Base-by-base conservation (phyloP, 495 filamentous ascomycete species). In the Neurospora sp. region DNA sequence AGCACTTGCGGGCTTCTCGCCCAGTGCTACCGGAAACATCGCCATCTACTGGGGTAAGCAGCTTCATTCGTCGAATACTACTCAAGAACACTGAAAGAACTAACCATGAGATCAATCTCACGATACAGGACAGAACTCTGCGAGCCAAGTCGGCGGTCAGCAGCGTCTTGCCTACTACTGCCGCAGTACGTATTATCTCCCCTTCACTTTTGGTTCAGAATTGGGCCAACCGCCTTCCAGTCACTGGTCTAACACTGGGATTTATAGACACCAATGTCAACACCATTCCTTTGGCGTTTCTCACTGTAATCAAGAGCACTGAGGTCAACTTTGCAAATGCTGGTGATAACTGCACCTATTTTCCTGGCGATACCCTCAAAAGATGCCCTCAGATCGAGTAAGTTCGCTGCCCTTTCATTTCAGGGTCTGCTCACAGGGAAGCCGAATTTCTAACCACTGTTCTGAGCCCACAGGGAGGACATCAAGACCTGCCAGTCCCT, bases 351-450 rank as follows among this genome's bases (percentile, higher is more conserved):
- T 92, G 90, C 80, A 86, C 85, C 10, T 75, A 81, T 22, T 90
- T 91, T 71, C 75, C 80, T 7, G 88, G 87, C 40, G 89, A 88
- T 37, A 37, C 35, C 35, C 35, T 37, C 5, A 79, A 84, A 20
- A 83, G 84, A 69, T 93, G 91, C 75, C 88, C 91, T 16, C 79
- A 91, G 74, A 85, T 93, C 35, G 90, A 83, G 87, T 89, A 83
- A 75, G 81, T 75, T 22, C 20, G 40, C 14, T 53, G 2, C 20
- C 14, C n/a, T 20, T 11, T 7, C 0, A 14, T 1, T 7, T 1
- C 61, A 14, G 59, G n/a, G 37, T 37, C 6, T 18, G 3, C 10
- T 27, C n/a, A 35, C 53, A 66, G 53, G 53, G 7, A 35, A 14
- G 61, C 41, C 20, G 10, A 12, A 40, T 18, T 7, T 69, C 41